Evolutionary conservation across 78 protist species (phyloP).

Genomic region (Neovahlkampfia damariscottae): DNA sequence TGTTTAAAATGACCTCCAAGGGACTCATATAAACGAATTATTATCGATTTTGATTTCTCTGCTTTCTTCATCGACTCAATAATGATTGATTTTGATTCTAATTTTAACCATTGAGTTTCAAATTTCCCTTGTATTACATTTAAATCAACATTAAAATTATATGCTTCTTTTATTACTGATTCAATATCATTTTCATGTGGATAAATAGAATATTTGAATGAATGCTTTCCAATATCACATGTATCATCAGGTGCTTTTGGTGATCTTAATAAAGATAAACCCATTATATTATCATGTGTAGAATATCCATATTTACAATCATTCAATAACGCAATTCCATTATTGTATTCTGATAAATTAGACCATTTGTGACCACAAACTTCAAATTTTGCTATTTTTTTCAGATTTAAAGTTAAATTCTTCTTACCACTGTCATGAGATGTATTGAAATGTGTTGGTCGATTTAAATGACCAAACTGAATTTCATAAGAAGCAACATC

Average conservation of each 20-base stretch:
- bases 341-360: slow-evolving; percentile 13
- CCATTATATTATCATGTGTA: slow-evolving; percentile 17
- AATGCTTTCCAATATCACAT: slow-evolving; percentile 61
- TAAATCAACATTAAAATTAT: too few species aligned
- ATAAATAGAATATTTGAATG: slow-evolving; percentile 45
- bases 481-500: slow-evolving; percentile 39
- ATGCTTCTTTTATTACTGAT: neutral
- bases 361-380: neutral
- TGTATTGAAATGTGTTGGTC: slow-evolving; percentile 72
- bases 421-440: slow-evolving; percentile 62
- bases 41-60: too few species aligned
- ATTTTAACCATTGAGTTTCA: too few species aligned
- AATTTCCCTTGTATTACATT: too few species aligned
- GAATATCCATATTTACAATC: slow-evolving; percentile 77
- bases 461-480: slow-evolving; percentile 57
- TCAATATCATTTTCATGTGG: slow-evolving; percentile 43
- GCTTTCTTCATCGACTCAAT: too few species aligned
- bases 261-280: slow-evolving; percentile 46
- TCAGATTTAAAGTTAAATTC: too few species aligned
- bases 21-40: too few species aligned
- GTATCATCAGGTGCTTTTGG: slow-evolving; percentile 64
- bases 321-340: slow-evolving; percentile 62
- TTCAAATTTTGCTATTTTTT: slow-evolving; percentile 5
- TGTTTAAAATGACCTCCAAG: too few species aligned
- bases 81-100: too few species aligned